Conservation (phyloP, 2,329 filamentous ascomycete genomes). For the Dactylellina haptotyla region DNA sequence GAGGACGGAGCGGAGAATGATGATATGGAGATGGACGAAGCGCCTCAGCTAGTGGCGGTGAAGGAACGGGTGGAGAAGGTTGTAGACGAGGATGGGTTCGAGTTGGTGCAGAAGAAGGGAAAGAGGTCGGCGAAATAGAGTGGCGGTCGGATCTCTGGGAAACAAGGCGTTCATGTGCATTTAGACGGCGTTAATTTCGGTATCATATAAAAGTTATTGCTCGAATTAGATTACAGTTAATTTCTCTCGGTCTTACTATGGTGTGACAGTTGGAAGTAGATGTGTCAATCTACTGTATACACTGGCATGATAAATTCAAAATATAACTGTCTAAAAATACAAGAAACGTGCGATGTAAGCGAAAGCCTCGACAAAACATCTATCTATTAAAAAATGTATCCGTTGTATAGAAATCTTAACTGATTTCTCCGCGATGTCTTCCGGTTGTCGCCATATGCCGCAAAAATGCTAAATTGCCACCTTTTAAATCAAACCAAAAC, state of each 20-base stretch:
- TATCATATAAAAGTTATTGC: not conserved
- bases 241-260: too few species aligned
- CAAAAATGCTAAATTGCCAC: too few species aligned
- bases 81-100: conserved; percentile 82
- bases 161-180: conserved; percentile 3
- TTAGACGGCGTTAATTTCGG: conserved; percentile 9
- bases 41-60: conserved; percentile 69
- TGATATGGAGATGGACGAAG: conserved; percentile 75
- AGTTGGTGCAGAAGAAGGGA: conserved; percentile 57
- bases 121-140: conserved; percentile 20
- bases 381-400: not conserved
- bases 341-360: not conserved
- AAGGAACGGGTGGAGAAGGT: conserved; percentile 75
- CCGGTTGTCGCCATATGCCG: too few species aligned
- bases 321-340: too few species aligned
- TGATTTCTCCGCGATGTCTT: too few species aligned
- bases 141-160: not conserved
- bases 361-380: not conserved
- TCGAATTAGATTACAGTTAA: not conserved
- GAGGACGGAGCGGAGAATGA: conserved; percentile 69
- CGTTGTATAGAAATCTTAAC: too few species aligned
- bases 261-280: too few species aligned
- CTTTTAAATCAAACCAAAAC: too few species aligned
- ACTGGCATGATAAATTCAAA: too few species aligned
- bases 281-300: too few species aligned